phyloP scores from a whole-genome alignment of 768 basidiomycete species.

The Russula abietina region DNA sequence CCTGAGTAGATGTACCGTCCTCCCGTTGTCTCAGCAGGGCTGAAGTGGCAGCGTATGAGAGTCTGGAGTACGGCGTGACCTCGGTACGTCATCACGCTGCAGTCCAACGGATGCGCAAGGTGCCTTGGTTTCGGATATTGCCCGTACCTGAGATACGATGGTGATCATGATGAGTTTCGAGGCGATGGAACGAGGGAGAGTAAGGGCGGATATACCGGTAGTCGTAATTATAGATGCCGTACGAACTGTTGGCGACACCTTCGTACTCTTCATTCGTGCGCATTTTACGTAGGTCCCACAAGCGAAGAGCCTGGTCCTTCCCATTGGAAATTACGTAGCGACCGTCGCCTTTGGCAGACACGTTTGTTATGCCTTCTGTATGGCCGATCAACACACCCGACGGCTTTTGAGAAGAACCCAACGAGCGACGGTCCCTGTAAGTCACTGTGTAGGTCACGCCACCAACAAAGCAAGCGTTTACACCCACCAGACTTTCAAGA shows the following conservation, averaged over 20 bases:
- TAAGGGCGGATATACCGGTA: constrained; percentile 61
- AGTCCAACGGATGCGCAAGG: constrained; percentile 75
- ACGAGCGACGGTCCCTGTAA: constrained; percentile 47
- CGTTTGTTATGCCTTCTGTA: constrained; percentile 92
- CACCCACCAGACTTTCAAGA: constrained; percentile 87
- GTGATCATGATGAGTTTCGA: background rate
- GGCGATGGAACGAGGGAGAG: background rate
- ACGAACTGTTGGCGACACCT: constrained; percentile 40
- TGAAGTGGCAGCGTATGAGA: constrained; percentile 94
- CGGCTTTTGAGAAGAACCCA: constrained; percentile 54
- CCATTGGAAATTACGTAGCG: constrained; percentile 94
- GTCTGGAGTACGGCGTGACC: constrained; percentile 89
- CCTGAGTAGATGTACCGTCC: constrained; percentile 93
- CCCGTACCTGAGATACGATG: constrained; percentile 42
- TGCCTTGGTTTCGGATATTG: constrained; percentile 58
- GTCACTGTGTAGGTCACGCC: background rate
- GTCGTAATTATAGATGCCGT: constrained; percentile 62
- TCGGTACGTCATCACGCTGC: constrained; percentile 92
- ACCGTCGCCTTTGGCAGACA: constrained; percentile 93
- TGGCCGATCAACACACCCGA: constrained; percentile 94
- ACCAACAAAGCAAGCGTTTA: background rate
- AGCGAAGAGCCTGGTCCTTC: constrained; percentile 85
- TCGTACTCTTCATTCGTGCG: constrained; percentile 65
- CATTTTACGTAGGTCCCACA: constrained; percentile 97
- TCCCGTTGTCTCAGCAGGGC: constrained; percentile 87